Base-by-base conservation (phyloP, 108 stramenopile species). In the Cylindrotheca closterium region DNA sequence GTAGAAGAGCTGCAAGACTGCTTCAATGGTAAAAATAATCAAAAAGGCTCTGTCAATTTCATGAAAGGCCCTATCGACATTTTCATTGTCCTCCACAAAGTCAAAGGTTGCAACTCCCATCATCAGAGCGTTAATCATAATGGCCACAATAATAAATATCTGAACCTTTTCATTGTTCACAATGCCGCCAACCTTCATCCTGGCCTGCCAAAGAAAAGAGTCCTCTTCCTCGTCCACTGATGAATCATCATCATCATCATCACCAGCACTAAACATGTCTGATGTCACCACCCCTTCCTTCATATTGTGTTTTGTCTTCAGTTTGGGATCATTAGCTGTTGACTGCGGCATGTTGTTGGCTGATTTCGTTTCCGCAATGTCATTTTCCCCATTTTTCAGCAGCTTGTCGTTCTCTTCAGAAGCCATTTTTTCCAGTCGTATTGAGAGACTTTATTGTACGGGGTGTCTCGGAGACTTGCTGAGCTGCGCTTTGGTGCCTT, bases 21-120 rank as follows among this genome's bases (percentile, higher is more conserved):
- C 30, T 58, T 89, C 88, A 15, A 84, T 60, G 46, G 88, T 80
- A 48, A 85, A 89, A 7, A 89, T 63, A 12, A 72, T 59, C 24
- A 89, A 69, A 47, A 89, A 85, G 2, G 31, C 58, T 24, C 3
- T 10, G 52, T 89, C 88, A 0, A 77, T 65, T 27, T 47, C 32
- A 21, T 70, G 53, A 30, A 89, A 85, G 3, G 32, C 51, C 4
- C 34, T 47, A 12, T 66, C 68, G 4, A 82, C 64, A 2, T 58
- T 31, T 24, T 66, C 58, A 52, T 84, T 69, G 25, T 89, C 79
- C 32, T 66, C 57, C 1, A 86, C 83, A 72, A 86, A 83, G 58
- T 82, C 79, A 73, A 80, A 82, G 8, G 88, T 89, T 22, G 82
- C 83, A 0, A 89, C 18, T 24, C 88, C 88, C 80, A 89, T 84